Evolutionary conservation across 768 basidiomycete species (phyloP).

Genomic region (Mycena rebaudengoi): DNA sequence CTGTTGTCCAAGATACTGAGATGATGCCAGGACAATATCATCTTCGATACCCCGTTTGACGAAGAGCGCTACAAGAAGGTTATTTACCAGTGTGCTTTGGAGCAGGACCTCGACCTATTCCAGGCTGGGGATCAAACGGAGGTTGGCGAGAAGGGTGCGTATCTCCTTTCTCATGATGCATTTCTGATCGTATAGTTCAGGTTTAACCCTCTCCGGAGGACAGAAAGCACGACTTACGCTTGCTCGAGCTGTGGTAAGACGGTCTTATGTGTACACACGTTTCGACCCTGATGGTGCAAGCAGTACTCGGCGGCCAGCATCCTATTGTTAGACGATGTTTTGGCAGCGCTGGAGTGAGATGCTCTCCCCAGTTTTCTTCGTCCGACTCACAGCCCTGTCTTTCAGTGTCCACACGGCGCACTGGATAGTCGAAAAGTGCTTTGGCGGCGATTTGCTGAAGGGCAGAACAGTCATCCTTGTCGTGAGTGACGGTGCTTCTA

Average conservation of each 20-base stretch:
- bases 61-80: constrained; percentile 83
- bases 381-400: not conserved
- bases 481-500: constrained; percentile 41
- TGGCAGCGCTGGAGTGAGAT: constrained; percentile 62
- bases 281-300: no score
- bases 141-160: constrained; percentile 67
- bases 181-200: not conserved
- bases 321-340: constrained; percentile 76
- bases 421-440: constrained; percentile 81
- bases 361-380: not conserved
- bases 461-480: constrained; percentile 88
- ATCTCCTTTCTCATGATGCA: constrained; percentile 40
- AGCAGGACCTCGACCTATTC: constrained; percentile 74
- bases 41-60: no score
- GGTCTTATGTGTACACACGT: not conserved
- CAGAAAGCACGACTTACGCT: constrained; percentile 56
- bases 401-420: constrained; percentile 75
- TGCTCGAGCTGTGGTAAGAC: constrained; percentile 47
- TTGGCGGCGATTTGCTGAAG: constrained; percentile 80
- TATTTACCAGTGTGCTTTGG: constrained; percentile 76
- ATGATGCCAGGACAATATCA: no score
- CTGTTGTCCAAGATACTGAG: no score
- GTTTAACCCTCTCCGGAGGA: constrained; percentile 41
- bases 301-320: constrained; percentile 61
- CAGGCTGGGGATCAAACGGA: constrained; percentile 74